Evolutionary conservation across 2,329 filamentous ascomycete genomes (phyloP).

Genomic region (Colletotrichum sojae): DNA sequence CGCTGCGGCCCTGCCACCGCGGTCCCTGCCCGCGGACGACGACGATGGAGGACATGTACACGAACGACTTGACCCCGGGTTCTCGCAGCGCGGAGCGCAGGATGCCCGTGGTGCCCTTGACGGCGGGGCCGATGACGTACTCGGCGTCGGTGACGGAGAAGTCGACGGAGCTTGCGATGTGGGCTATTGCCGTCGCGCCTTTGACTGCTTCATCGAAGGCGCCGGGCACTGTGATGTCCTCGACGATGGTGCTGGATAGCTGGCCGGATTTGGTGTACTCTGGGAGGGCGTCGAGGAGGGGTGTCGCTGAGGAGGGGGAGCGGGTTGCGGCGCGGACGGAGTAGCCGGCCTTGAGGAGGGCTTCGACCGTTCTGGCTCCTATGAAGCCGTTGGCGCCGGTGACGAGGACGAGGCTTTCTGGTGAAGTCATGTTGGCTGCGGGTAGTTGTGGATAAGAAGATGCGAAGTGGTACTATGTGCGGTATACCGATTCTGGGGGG

Average conservation of each 20-base stretch:
- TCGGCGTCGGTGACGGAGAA: conserved; percentile 57
- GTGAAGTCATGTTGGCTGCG: conserved; percentile 8
- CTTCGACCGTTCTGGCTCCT: conserved; percentile 52
- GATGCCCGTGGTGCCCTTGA: conserved; percentile 53
- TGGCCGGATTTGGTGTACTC: conserved; percentile 39
- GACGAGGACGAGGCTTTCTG: conserved; percentile 47
- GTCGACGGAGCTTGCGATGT: conserved; percentile 58
- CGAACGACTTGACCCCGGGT: conserved; percentile 53
- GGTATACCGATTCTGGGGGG: not conserved
- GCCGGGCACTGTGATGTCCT: conserved; percentile 50
- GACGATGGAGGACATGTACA: conserved; percentile 47
- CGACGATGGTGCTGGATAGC: conserved; percentile 48
- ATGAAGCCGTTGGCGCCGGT: conserved; percentile 59
- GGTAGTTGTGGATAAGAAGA: not conserved
- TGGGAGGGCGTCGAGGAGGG: conserved; percentile 43
- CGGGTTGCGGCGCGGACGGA: conserved; percentile 55
- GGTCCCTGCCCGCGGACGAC: conserved; percentile 29
- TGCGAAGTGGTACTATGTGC: not conserved
- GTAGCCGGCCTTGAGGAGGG: conserved; percentile 54
- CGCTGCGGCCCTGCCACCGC: conserved; percentile 26
- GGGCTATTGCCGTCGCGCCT: conserved; percentile 57
- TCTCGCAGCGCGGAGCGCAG: conserved; percentile 57
- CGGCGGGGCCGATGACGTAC: conserved; percentile 56
- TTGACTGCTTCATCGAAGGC: conserved; percentile 55
- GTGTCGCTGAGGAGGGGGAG: conserved; percentile 43